phyloP scores from a whole-genome alignment of 768 basidiomycete genomes.

The Termitomyces sp. region DNA sequence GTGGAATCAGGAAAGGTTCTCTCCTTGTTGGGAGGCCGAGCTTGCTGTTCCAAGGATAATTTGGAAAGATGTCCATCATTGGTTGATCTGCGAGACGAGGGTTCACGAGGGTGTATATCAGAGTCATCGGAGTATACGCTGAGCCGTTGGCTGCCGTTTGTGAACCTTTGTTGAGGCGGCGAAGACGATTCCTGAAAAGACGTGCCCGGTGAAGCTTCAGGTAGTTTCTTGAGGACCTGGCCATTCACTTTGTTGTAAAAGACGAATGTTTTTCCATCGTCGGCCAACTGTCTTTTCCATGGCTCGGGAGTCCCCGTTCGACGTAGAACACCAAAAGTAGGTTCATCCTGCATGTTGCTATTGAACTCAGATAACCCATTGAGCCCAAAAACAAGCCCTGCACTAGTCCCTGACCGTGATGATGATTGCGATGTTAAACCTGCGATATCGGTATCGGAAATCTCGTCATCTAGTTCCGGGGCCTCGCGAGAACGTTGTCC shows the following conservation, averaged over 20 bases:
- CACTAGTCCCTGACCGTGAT: constrained; percentile 52
- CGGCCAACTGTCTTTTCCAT: constrained; percentile 79
- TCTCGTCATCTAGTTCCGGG: constrained; percentile 72
- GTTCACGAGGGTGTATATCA: constrained; percentile 55
- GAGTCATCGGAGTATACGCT: constrained; percentile 83
- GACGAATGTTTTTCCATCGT: constrained; percentile 79
- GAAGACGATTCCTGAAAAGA: constrained; percentile 15
- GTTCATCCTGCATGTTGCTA: constrained; percentile 32
- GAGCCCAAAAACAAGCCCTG: constrained; percentile 45
- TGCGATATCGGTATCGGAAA: constrained; percentile 60
- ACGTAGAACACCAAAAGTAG: constrained; percentile 60
- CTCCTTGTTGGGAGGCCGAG: constrained; percentile 14
- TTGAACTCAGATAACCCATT: constrained; percentile 33
- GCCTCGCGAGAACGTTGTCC: constrained; percentile 81
- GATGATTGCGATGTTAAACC: constrained; percentile 55
- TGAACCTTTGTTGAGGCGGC: constrained; percentile 25
- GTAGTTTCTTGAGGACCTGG: constrained; percentile 64
- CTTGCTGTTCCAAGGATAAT: constrained; percentile 3
- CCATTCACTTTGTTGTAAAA: constrained; percentile 74
- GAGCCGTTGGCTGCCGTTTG: constrained; percentile 37
- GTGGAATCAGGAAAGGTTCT: constrained; percentile 46
- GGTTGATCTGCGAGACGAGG: constrained; percentile 21
- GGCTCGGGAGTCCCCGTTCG: constrained; percentile 68
- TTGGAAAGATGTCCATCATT: constrained; percentile 23
- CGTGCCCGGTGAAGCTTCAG: constrained; percentile 32